These are phyloP conservation scores for Barnettozyma sp. DNA, from an alignment of 805 yeast species.

Conservation along the genomic window DNA sequence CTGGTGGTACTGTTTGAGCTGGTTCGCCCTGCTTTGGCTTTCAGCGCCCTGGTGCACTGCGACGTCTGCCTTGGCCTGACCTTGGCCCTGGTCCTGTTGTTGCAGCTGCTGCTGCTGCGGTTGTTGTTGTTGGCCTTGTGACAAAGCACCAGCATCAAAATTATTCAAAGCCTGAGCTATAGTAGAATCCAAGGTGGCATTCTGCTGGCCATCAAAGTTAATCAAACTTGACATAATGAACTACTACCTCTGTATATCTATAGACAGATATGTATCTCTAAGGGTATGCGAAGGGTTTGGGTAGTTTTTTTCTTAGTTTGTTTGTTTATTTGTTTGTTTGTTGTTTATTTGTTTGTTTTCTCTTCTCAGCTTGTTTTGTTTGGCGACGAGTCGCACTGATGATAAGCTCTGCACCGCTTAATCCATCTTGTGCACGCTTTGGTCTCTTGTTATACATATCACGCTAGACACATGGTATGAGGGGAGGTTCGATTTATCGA, in stretches of 20 bases:
- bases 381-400: too few relatives aligned
- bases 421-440: too few relatives aligned
- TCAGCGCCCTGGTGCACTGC: conserved; percentile 6
- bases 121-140: conserved; percentile 12
- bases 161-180: conserved; percentile 15
- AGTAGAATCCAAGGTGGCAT: conserved; percentile 10
- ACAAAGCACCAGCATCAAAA: conserved; percentile 9
- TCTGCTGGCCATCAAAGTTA: conserved; percentile 13
- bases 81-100: conserved; percentile 9
- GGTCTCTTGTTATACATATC: too few relatives aligned
- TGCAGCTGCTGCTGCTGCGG: conserved; percentile 9
- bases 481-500: too few relatives aligned
- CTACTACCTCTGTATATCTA: background rate
- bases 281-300: background rate
- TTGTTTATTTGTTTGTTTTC: too few relatives aligned
- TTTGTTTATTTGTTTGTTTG: too few relatives aligned
- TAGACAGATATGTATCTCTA: background rate
- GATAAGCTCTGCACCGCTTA: too few relatives aligned
- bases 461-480: too few relatives aligned
- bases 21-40: conserved; percentile 3
- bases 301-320: too few relatives aligned
- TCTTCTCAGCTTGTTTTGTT: too few relatives aligned
- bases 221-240: conserved; percentile 9
- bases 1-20: conserved; percentile 5
- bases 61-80: conserved; percentile 12